These are phyloP conservation scores for Sparassis latifolia DNA, from an alignment of 1,284 basidiomycete genomes.

Conservation along the genomic window DNA sequence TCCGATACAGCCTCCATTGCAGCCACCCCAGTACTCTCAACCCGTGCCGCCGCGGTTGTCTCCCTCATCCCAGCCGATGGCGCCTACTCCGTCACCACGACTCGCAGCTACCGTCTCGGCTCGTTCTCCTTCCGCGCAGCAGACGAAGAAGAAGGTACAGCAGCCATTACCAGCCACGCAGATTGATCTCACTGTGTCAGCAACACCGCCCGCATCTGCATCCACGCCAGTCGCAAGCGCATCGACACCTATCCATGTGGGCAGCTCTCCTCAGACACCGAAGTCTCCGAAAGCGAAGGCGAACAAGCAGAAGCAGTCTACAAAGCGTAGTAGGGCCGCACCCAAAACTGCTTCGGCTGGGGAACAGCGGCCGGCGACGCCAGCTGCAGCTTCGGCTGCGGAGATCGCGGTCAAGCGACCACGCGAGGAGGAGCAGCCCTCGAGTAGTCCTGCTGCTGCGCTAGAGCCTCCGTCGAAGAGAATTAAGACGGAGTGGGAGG, in stretches of 20 bases:
- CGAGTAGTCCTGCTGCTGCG: conserved; percentile 26
- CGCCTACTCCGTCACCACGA: too few species aligned
- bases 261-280: conserved; percentile 36
- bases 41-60: too few species aligned
- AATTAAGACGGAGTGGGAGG: conserved; percentile 63
- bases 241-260: conserved; percentile 41
- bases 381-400: conserved; percentile 19
- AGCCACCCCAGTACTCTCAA: too few species aligned
- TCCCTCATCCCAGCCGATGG: too few species aligned
- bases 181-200: background rate
- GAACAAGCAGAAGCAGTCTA: conserved; percentile 31
- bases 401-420: conserved; percentile 42
- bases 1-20: too few species aligned
- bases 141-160: too few species aligned
- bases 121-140: too few species aligned
- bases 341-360: conserved; percentile 14
- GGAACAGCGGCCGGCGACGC: conserved; percentile 10
- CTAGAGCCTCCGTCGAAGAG: conserved; percentile 63
- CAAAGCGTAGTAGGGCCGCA: conserved; percentile 31
- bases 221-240: conserved; percentile 50
- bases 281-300: conserved; percentile 31
- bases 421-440: conserved; percentile 50
- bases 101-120: too few species aligned
- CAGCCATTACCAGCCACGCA: too few species aligned
- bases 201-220: conserved; percentile 30